These are phyloP conservation scores for Carex littledalei DNA, from an alignment of 176 grass and related monocot species.

Conservation along the genomic window DNA sequence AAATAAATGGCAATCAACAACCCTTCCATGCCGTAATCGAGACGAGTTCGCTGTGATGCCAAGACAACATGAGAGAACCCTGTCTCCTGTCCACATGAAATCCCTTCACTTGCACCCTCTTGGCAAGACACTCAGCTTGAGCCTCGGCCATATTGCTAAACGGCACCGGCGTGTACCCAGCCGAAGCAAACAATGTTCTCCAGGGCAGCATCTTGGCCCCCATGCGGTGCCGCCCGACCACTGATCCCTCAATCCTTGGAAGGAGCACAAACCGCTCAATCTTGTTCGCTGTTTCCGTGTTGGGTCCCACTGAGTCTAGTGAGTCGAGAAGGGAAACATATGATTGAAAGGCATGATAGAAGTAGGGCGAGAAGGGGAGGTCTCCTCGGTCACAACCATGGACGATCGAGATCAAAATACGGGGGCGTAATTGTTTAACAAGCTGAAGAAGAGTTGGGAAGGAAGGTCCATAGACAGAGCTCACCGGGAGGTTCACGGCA, in stretches of 20 bases:
- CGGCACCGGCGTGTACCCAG: slow-evolving; percentile 38
- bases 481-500: slow-evolving; percentile 61
- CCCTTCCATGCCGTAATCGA: slow-evolving; percentile 69
- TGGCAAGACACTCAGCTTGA: slow-evolving; percentile 69
- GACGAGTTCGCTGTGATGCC: slow-evolving; percentile 59
- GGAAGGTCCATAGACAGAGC: slow-evolving; percentile 34
- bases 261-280: slow-evolving; percentile 68
- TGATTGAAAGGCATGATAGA: slow-evolving; percentile 64
- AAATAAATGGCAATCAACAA: slow-evolving; percentile 25
- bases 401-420: slow-evolving; percentile 61
- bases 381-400: slow-evolving; percentile 64
- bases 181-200: slow-evolving; percentile 45
- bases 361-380: slow-evolving; percentile 57
- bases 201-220: slow-evolving; percentile 32
- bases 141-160: slow-evolving; percentile 58
- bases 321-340: slow-evolving; percentile 75
- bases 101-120: slow-evolving; percentile 69
- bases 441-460: slow-evolving; percentile 46
- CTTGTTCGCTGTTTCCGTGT: slow-evolving; percentile 45
- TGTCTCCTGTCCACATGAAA: slow-evolving; percentile 77
- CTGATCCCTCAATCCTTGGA: slow-evolving; percentile 49
- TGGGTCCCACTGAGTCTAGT: slow-evolving; percentile 54
- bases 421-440: slow-evolving; percentile 68
- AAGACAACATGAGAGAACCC: slow-evolving; percentile 46
- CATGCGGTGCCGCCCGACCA: slow-evolving; percentile 40